Evolutionary conservation across 192 early-diverging fungal species (phyloP).

Genomic region (Jimgerdemannia lactiflua): DNA sequence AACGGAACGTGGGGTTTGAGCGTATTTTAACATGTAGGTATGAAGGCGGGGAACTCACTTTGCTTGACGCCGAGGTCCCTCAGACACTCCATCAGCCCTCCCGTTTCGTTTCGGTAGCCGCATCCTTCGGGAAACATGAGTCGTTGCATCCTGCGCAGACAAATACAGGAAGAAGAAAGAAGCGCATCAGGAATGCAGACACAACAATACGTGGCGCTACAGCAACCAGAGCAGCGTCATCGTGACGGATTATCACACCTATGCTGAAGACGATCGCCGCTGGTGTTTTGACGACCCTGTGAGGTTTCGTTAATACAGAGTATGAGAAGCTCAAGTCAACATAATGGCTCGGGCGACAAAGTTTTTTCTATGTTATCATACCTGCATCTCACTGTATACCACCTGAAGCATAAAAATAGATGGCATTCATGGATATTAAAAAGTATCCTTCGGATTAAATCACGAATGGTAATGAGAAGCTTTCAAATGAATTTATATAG

Average conservation of each 20-base stretch:
- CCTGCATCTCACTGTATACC: slow-evolving; percentile 67
- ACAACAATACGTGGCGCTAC: too few species aligned
- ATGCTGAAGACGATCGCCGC: slow-evolving; percentile 38
- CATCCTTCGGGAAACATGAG: slow-evolving; percentile 54
- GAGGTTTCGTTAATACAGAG: background rate
- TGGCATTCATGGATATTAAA: background rate
- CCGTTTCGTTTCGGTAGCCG: slow-evolving; percentile 61
- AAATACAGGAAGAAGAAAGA: too few species aligned
- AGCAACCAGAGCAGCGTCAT: too few species aligned
- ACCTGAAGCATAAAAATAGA: slow-evolving; percentile 22
- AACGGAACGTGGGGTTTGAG: background rate
- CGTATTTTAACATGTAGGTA: background rate
- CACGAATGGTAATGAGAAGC: too few species aligned
- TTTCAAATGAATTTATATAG: too few species aligned
- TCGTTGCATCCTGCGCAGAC: slow-evolving; percentile 31
- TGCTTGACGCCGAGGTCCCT: slow-evolving; percentile 54
- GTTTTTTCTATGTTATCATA: background rate
- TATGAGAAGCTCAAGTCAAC: background rate
- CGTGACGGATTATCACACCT: slow-evolving; percentile 6
- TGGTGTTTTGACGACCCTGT: slow-evolving; percentile 48
- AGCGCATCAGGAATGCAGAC: too few species aligned
- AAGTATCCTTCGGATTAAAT: background rate
- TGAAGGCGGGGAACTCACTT: slow-evolving; percentile 28
- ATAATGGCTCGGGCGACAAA: background rate
- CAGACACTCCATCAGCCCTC: slow-evolving; percentile 55